These are phyloP conservation scores for Starmerella bombicola DNA, from an alignment of 805 yeast species.

Conservation along the genomic window DNA sequence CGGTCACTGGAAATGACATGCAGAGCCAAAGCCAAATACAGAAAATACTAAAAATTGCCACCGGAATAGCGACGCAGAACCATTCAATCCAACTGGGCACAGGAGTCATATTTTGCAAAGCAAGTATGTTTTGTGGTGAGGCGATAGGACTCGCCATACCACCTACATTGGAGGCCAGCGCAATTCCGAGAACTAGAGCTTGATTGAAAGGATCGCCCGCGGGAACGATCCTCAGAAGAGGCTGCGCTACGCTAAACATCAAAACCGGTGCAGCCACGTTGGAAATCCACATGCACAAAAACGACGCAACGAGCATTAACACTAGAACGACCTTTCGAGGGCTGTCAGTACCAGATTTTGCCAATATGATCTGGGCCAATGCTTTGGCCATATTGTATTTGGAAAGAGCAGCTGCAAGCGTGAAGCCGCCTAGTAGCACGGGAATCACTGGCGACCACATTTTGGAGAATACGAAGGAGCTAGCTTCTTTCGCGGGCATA, in stretches of 20 bases:
- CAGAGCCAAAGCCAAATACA: slow-evolving; percentile 63
- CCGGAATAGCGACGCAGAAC: slow-evolving; percentile 82
- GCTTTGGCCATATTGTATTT: slow-evolving; percentile 81
- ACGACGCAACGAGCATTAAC: slow-evolving; percentile 74
- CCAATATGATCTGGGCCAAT: slow-evolving; percentile 67
- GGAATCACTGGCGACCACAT: slow-evolving; percentile 96
- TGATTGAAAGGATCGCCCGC: slow-evolving; percentile 65
- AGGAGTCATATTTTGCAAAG: slow-evolving; percentile 77
- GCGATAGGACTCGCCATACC: slow-evolving; percentile 98
- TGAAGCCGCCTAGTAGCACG: slow-evolving; percentile 84
- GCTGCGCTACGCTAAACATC: slow-evolving; percentile 83
- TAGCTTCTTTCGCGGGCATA: slow-evolving; percentile 54
- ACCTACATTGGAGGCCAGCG: slow-evolving; percentile 83
- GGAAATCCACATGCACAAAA: slow-evolving; percentile 89
- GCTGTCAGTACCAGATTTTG: slow-evolving; percentile 64
- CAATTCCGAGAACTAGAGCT: slow-evolving; percentile 80
- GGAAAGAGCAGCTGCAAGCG: slow-evolving; percentile 87
- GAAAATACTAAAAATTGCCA: slow-evolving; percentile 48
- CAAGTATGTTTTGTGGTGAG: slow-evolving; percentile 90
- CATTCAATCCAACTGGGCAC: slow-evolving; percentile 82
- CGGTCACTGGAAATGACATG: slow-evolving; percentile 42
- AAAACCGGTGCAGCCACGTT: slow-evolving; percentile 96
- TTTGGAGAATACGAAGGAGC: slow-evolving; percentile 63
- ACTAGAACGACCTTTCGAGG: slow-evolving; percentile 67
- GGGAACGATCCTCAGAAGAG: slow-evolving; percentile 72